A percentile compares a stretch with the other conserved stretches of the same genome.
phyloP scores from a whole-genome alignment of 176 grass and related monocot species.

The Aechmea fasciata region DNA sequence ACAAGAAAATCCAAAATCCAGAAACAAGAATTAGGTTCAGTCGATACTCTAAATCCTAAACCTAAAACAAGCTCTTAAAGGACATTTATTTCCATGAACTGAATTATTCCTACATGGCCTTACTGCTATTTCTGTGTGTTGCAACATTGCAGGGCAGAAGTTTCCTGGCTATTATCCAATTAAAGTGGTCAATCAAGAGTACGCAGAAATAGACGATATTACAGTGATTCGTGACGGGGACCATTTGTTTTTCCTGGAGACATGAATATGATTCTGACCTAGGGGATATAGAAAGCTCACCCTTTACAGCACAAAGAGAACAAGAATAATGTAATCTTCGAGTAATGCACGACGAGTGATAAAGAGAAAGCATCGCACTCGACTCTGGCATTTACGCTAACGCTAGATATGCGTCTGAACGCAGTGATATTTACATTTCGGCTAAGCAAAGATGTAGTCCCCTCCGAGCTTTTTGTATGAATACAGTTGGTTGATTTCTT shows the following conservation, averaged over 20 bases:
- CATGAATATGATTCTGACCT: constrained; percentile 9
- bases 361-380: too few species aligned
- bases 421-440: neutral
- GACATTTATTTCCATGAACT: neutral
- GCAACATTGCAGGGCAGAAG: constrained; percentile 43
- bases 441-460: neutral
- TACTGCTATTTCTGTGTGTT: neutral
- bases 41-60: too few species aligned
- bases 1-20: neutral
- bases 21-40: too few species aligned
- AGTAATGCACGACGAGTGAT: too few species aligned
- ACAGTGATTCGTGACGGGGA: constrained; percentile 69
- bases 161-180: constrained; percentile 36
- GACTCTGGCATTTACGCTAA: too few species aligned
- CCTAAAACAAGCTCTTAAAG: too few species aligned
- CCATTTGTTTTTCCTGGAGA: constrained; percentile 56
- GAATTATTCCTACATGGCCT: neutral
- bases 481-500: neutral
- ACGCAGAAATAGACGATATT: constrained; percentile 82
- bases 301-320: too few species aligned
- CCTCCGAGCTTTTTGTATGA: neutral
- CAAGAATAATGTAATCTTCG: too few species aligned
- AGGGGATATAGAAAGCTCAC: neutral
- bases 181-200: constrained; percentile 51
- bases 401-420: neutral